These are phyloP conservation scores for Amoebophrya sp. DNA, from an alignment of 169 alveolate species.

Conservation along the genomic window DNA sequence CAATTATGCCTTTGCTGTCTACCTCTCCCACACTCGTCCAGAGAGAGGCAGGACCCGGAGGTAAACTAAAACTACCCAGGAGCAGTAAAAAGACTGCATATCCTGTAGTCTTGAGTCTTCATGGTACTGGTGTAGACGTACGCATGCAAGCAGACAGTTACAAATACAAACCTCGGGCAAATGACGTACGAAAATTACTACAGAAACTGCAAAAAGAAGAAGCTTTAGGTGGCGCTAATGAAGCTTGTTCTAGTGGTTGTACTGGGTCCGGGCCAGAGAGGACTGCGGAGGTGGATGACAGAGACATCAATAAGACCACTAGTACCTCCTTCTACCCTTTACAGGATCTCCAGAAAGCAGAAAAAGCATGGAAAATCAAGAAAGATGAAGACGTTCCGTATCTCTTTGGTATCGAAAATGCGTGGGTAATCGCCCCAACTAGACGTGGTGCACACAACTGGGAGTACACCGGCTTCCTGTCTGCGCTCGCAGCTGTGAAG, in stretches of 20 bases:
- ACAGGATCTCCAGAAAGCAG: neutral
- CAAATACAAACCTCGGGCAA: neutral
- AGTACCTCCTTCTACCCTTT: too few relatives aligned
- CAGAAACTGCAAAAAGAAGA: neutral
- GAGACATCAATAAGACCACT: too few relatives aligned
- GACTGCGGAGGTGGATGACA: too few relatives aligned
- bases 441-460: neutral
- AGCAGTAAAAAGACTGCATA: neutral
- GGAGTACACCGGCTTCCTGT: neutral
- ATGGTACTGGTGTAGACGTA: neutral
- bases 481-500: neutral
- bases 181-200: neutral
- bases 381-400: neutral
- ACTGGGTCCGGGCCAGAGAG: too few relatives aligned
- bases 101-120: neutral
- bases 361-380: neutral
- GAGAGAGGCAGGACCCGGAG: neutral
- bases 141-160: slow-evolving; percentile 1
- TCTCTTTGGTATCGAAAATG: neutral
- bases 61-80: neutral
- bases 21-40: neutral
- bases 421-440: neutral
- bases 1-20: neutral
- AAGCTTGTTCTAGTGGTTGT: too few relatives aligned
- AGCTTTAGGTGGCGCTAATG: neutral